Evolutionary conservation across 2,329 filamentous ascomycete species (phyloP), one percentile per base, ranked within the genome.

Genomic region (Trichophyton equinum): DNA sequence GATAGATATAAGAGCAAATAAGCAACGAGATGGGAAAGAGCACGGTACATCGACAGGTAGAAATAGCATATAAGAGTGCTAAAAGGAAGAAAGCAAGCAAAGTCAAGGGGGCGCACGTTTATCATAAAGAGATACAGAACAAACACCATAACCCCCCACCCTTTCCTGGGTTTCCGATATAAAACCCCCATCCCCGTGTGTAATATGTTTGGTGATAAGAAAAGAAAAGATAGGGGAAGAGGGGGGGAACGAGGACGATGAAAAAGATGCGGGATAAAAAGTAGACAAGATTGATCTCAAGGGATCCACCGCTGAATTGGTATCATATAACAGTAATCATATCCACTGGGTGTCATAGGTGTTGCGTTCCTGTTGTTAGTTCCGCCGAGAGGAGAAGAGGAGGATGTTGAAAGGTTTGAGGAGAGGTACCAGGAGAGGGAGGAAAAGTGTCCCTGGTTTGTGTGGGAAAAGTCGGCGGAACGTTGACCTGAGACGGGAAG

Each of bases 91-190:
- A 57, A 40, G 15, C 33, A 38, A 38, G 33, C 33, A 40, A 57
- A n/a, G 38, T 13, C 13, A 25, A 57, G 42, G 27, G 38, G 55
- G 30, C 30, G 42, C 55, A 57, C 55, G 30, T 57, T 57, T 57
- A 57, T 57, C 55, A 57, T 57, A 57, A 57, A 15, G 55, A 57
- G 55, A 57, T 57, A 57, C 30, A 57, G 30, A 57, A 40, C 55
- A 57, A 57, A 57, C 55, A 57, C 55, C 55, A 38, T 42, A 57
- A 57, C 55, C 55, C 40, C 53, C 33, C 55, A 38, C 38, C 55
- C 55, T 38, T 57, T 57, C 55, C 55, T 57, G 55, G 55, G 38
- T 57, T 57, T 42, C 55, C 55, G 55, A 57, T 57, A 57, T 57
- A 57, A 57, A 57, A 38, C 22, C 49, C 25, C 49, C 49, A 53